Evolutionary conservation across 441 rosid genomes (phyloP), one percentile per base, ranked within the genome.

Genomic region (Geranium incanum): DNA sequence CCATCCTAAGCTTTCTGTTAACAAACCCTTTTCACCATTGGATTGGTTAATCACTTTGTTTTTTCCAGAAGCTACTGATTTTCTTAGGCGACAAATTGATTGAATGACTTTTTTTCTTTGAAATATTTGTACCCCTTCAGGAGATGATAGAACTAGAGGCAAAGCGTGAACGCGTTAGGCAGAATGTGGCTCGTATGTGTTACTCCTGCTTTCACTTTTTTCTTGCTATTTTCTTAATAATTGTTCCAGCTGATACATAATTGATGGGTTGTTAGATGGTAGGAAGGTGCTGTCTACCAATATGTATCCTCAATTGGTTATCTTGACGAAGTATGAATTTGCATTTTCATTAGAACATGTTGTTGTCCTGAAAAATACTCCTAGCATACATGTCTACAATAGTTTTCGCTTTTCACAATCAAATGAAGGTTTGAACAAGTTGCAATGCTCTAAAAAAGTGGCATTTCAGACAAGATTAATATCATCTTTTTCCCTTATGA

Each of bases 81-180:
- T 1, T n/a, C 16, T 55, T n/a, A 16, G 62, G 21, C 15, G 4
- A 0, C 62, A 15, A 13, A 3, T 55, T 52, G 23, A 16, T 62
- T 2, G 21, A 21, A 45, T 36, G 12, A 59, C 43, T 50, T 37
- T 37, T 60, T 37, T 67, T 23, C 3, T 67, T 69, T 77, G 52
- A 68, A 38, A 41, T 38, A 69, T 38, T 68, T 77, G 13, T 71
- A 33, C 28, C 71, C 71, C 6, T 80, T 52, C 84, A 88, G 97
- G 97, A 89, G 82, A 81, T 92, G 87, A 80, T 79, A 70, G 85
- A 86, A 68, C 87, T 94, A 68, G 97, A 90, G 82, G 93, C 88
- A 71, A 88, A 85, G 83, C 97, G 97, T 72, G 96, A 94, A 77
- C 89, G 75, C 69, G 86, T 89, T 71, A 88, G 72, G 83, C 93